Evolutionary conservation across 352 stramenopile species (phyloP).

Genomic region (Blastocystis sp.): DNA sequence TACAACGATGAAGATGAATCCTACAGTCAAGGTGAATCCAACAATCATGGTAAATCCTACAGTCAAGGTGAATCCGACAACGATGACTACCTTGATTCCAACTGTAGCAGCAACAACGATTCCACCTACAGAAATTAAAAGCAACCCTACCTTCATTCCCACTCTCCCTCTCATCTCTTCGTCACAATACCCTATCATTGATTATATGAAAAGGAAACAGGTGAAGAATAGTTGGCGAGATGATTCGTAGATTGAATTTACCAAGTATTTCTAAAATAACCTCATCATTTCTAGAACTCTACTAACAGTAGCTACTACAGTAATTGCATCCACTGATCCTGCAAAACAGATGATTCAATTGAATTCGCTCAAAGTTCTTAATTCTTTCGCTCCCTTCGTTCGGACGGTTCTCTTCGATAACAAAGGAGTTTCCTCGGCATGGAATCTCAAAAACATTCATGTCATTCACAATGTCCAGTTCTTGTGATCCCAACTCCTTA

Average conservation of each 20-base stretch:
- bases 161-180: no score
- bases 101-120: no score
- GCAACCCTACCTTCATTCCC: no score
- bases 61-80: no score
- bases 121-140: no score
- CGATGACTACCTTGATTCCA: no score
- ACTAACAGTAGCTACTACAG: constrained; percentile 20
- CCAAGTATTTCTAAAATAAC: neutral
- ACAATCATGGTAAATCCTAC: no score
- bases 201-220: no score
- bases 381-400: constrained; percentile 41
- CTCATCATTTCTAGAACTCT: neutral
- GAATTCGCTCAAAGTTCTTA: constrained; percentile 12
- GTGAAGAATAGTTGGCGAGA: no score
- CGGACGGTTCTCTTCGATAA: constrained; percentile 26
- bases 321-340: neutral
- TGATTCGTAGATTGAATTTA: neutral
- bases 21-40: no score
- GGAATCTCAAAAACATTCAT: neutral
- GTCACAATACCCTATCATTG: no score
- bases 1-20: no score
- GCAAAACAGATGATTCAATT: constrained; percentile 3
- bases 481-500: neutral
- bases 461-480: neutral
- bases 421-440: neutral